These are phyloP conservation scores for Platanthera guangdongensis DNA, from an alignment of 106 monocot genomes.

Conservation along the genomic window DNA sequence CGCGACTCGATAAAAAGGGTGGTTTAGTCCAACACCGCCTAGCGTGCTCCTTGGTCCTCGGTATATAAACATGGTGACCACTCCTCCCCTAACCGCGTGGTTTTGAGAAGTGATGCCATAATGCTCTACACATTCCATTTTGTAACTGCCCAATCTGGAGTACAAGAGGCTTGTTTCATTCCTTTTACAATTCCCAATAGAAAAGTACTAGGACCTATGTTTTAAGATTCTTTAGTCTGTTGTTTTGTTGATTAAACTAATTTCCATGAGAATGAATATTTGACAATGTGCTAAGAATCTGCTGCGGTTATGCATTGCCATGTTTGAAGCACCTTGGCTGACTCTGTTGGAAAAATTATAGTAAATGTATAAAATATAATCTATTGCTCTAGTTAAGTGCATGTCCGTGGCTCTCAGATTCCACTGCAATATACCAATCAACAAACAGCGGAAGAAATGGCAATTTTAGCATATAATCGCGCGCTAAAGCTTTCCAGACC, in stretches of 20 bases:
- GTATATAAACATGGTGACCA: too few relatives aligned
- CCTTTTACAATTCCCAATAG: neutral
- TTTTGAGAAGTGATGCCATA: too few relatives aligned
- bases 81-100: too few relatives aligned
- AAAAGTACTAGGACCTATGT: neutral
- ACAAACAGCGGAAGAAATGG: constrained; percentile 77
- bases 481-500: constrained; percentile 81
- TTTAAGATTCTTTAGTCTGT: neutral
- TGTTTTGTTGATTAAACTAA: neutral
- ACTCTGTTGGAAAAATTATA: neutral
- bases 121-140: too few relatives aligned
- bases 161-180: neutral
- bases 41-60: too few relatives aligned
- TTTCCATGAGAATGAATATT: neutral
- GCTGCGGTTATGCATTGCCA: neutral
- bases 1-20: too few relatives aligned
- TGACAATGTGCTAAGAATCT: neutral
- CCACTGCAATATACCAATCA: constrained; percentile 64
- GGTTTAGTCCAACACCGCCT: too few relatives aligned
- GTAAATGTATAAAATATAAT: neutral
- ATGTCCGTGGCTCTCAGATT: constrained; percentile 34
- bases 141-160: neutral
- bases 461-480: constrained; percentile 76
- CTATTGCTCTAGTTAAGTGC: neutral
- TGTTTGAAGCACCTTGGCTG: neutral